Conservation (phyloP, 1,284 basidiomycete species). For the Rhizoctonia solani region DNA sequence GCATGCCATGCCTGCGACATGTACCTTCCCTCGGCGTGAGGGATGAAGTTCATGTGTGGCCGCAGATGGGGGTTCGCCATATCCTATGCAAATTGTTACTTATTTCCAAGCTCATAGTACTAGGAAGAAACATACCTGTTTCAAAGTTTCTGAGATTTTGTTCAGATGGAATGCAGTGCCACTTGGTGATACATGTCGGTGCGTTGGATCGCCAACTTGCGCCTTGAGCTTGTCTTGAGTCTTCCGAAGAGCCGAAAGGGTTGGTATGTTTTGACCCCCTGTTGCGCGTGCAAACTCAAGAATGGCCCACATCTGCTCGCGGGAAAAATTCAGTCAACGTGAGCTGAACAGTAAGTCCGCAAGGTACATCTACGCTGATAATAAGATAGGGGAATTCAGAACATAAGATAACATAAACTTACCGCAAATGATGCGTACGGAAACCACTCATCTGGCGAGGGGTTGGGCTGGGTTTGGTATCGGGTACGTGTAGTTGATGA, state of each 20-base stretch:
- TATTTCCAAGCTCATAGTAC: neutral
- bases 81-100: neutral
- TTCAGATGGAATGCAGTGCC: neutral
- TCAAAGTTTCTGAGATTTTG: neutral
- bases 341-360: conserved; percentile 2
- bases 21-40: neutral
- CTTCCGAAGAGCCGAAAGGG: neutral
- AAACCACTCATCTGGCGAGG: too few species aligned
- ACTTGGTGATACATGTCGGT: neutral
- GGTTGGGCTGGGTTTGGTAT: too few species aligned
- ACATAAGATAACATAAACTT: too few species aligned
- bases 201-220: neutral
- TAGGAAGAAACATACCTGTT: neutral
- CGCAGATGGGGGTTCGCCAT: conserved; percentile 1
- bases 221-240: neutral
- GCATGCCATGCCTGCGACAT: conserved; percentile 10
- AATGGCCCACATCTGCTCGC: neutral
- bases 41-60: neutral
- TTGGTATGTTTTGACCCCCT: neutral
- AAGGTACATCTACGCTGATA: too few species aligned
- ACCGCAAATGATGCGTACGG: too few species aligned
- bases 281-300: neutral
- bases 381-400: too few species aligned
- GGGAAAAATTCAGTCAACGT: neutral
- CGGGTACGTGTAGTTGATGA: too few species aligned